phyloP scores from a whole-genome alignment of 192 early-diverging fungal species.

The Gonapodya sp. region DNA sequence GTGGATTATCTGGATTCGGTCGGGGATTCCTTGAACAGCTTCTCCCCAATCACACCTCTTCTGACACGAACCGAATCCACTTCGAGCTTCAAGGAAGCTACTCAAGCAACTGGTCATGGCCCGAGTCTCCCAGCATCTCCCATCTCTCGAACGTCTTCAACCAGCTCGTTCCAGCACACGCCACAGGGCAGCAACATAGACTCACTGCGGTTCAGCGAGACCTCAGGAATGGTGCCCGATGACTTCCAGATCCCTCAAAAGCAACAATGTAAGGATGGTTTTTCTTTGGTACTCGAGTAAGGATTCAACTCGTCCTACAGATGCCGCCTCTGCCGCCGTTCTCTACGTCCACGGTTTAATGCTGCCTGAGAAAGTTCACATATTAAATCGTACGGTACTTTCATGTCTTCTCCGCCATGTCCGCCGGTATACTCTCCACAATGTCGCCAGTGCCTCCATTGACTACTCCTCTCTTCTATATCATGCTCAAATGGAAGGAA shows the following conservation, averaged over 20 bases:
- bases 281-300: background rate
- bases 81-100: background rate
- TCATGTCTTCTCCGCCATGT: background rate
- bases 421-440: background rate
- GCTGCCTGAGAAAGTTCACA: background rate
- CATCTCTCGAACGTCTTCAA: background rate
- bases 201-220: background rate
- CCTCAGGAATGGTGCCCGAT: background rate
- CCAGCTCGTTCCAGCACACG: background rate
- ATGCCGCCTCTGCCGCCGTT: background rate
- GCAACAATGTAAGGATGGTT: conserved; percentile 1
- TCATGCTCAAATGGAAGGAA: background rate
- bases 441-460: background rate
- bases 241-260: background rate
- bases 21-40: background rate
- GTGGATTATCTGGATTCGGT: background rate
- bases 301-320: background rate
- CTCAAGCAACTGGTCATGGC: background rate
- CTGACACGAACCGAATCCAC: background rate
- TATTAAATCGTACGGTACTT: background rate
- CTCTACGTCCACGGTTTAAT: background rate
- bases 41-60: background rate
- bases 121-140: background rate
- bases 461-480: background rate
- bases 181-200: background rate